Evolutionary conservation across 495 filamentous ascomycete genomes (phyloP).

Genomic region (Sabuloglossum arenarium): DNA sequence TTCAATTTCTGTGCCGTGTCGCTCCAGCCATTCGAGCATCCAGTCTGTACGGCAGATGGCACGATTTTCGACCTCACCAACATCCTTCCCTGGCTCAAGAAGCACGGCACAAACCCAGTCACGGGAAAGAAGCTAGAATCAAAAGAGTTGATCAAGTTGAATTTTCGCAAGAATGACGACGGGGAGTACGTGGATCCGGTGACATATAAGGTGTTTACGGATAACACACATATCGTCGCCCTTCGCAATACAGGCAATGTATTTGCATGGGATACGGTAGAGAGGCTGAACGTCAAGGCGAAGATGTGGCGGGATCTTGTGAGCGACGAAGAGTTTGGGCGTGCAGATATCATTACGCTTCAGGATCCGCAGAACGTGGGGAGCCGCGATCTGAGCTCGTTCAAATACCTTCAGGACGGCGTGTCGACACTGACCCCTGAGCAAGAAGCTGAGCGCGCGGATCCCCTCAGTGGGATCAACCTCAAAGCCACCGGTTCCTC

Average conservation of each 20-base stretch:
- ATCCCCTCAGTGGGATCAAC: constrained; percentile 44
- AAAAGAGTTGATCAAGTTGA: constrained; percentile 74
- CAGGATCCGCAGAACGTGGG: constrained; percentile 91
- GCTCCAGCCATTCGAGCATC: constrained; percentile 75
- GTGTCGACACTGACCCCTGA: constrained; percentile 42
- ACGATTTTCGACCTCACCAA: constrained; percentile 76
- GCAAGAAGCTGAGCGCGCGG: constrained; percentile 34
- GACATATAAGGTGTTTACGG: constrained; percentile 89
- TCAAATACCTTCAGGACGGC: constrained; percentile 79
- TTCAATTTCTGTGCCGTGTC: constrained; percentile 97
- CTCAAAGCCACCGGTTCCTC: constrained; percentile 54
- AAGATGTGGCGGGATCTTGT: constrained; percentile 93
- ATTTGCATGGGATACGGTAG: constrained; percentile 86
- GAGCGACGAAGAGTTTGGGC: constrained; percentile 65
- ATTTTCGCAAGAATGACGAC: constrained; percentile 81
- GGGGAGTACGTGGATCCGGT: constrained; percentile 91
- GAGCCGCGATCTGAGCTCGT: constrained; percentile 63
- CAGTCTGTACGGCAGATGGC: constrained; percentile 60
- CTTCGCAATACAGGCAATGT: constrained; percentile 80
- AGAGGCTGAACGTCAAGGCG: constrained; percentile 88
- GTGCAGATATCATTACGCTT: constrained; percentile 87
- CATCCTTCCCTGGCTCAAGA: constrained; percentile 80
- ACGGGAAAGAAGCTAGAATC: constrained; percentile 56
- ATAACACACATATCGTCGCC: constrained; percentile 93
- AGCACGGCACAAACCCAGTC: constrained; percentile 78